Evolutionary conservation across 257 asterid species (phyloP).

Genomic region (Parsonsia alboflavescens): DNA sequence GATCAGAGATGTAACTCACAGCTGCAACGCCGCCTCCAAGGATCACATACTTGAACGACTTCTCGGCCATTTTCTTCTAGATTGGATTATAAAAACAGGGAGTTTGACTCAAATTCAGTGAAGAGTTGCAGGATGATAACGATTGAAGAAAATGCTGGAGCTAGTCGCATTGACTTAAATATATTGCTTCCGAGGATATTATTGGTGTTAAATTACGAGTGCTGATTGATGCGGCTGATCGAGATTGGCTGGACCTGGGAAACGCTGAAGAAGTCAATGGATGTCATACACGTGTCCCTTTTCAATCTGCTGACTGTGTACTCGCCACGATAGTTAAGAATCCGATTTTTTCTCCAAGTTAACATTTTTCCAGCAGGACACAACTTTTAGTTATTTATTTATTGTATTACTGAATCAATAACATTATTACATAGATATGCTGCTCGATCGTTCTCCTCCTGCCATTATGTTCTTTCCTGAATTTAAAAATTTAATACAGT

Average conservation of each 20-base stretch:
- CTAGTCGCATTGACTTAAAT: background rate
- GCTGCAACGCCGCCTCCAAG: conserved; percentile 90
- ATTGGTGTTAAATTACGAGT: background rate
- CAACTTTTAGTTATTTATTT: no score
- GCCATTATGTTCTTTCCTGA: no score
- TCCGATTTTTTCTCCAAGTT: no score
- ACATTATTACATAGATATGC: no score
- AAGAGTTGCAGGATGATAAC: background rate
- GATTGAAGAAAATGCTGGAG: background rate
- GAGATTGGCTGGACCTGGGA: conserved; percentile 9
- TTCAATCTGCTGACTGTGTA: conserved; percentile 27
- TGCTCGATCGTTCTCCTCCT: no score
- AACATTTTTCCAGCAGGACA: no score
- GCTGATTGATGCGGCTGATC: background rate
- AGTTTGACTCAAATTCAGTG: background rate
- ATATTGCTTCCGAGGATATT: background rate
- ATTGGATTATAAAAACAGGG: background rate
- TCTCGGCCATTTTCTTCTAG: conserved; percentile 52
- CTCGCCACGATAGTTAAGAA: conserved; percentile 21
- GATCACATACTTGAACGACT: conserved; percentile 81
- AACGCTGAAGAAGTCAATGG: conserved; percentile 9
- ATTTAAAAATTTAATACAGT: no score
- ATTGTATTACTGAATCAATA: no score
- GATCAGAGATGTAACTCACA: conserved; percentile 41
- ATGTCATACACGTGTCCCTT: conserved; percentile 43